Conservation (phyloP, 169 alveolate species). For the Plasmodium relictum region DNA sequence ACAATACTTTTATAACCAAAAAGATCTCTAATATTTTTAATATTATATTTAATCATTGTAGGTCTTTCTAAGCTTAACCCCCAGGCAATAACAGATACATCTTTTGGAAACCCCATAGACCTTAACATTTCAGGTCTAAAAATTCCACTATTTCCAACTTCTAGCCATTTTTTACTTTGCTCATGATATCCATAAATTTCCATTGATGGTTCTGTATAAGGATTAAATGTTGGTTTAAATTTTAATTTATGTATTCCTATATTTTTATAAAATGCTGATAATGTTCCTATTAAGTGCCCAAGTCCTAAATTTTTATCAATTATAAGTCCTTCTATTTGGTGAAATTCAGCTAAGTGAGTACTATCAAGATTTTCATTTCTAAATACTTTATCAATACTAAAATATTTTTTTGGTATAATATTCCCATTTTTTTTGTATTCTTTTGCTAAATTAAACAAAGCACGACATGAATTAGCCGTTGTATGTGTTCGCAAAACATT, state of each 20-base stretch:
- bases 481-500: constrained; percentile 98
- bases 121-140: constrained; percentile 99
- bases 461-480: constrained; percentile 98
- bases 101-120: constrained; percentile 99
- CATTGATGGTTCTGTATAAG: constrained; percentile 99
- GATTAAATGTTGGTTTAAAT: constrained; percentile 99
- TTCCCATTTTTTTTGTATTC: constrained; percentile 85
- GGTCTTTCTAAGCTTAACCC: constrained; percentile 99
- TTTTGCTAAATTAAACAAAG: constrained; percentile 95
- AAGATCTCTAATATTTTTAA: constrained; percentile 97
- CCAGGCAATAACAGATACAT: constrained; percentile 99
- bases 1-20: constrained; percentile 91
- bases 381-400: constrained; percentile 99
- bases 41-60: constrained; percentile 97
- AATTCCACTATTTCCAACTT: constrained; percentile 99
- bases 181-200: constrained; percentile 99
- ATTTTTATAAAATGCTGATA: constrained; percentile 93
- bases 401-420: constrained; percentile 94
- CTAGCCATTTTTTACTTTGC: constrained; percentile 95
- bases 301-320: constrained; percentile 94
- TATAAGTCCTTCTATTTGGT: constrained; percentile 97
- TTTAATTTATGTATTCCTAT: constrained; percentile 93
- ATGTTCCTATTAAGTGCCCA: constrained; percentile 93
- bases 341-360: constrained; percentile 99
- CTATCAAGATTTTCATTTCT: constrained; percentile 99